Conservation (phyloP, 306 rosid genomes). For the Purshia tridentata region DNA sequence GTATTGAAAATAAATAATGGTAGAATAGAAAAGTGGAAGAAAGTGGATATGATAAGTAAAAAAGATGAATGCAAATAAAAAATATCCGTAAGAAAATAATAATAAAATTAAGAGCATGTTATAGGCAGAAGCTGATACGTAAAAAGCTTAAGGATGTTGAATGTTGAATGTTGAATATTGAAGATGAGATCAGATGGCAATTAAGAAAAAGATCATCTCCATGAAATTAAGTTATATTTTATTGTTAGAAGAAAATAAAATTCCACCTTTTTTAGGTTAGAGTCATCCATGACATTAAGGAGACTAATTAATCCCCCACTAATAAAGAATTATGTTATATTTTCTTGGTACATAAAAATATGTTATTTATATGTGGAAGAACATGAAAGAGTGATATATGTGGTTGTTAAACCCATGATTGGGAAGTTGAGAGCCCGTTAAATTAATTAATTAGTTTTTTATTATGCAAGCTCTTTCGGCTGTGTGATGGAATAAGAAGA, state of each 20-base stretch:
- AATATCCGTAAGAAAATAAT: not conserved
- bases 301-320: conserved; percentile 35
- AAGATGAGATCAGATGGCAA: not conserved
- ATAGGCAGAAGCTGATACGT: not conserved
- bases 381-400: conserved; percentile 43
- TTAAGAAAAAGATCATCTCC: not conserved
- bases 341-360: not conserved
- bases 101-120: not conserved
- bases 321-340: not conserved
- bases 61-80: not conserved
- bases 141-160: conserved; percentile 6
- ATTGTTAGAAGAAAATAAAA: conserved; percentile 12
- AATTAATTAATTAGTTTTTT: not conserved
- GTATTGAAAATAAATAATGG: no score
- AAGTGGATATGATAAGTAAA: not conserved
- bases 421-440: conserved; percentile 42
- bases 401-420: conserved; percentile 45
- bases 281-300: conserved; percentile 48
- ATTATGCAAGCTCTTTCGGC: not conserved
- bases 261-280: conserved; percentile 27
- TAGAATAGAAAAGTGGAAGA: not conserved
- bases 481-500: conserved; percentile 8
- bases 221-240: not conserved
- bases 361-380: conserved; percentile 30
- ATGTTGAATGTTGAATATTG: not conserved